Evolutionary conservation across 805 yeast species (phyloP), one percentile per base, ranked within the genome.

Genomic region (Tetrapisispora fleetii): DNA sequence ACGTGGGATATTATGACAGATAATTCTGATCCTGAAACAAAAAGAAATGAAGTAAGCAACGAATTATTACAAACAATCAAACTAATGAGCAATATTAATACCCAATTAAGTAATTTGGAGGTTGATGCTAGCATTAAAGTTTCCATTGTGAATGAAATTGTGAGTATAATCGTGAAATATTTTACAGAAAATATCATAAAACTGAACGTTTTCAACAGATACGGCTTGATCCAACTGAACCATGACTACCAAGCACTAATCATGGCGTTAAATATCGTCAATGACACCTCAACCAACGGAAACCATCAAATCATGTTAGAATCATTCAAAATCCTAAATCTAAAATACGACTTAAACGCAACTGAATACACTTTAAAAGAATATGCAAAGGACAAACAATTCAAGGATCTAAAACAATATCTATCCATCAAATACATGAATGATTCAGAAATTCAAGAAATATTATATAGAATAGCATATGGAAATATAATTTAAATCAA

Each of bases 371-470:
- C 55, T 1, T 49, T 57, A 2, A 51, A 60, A 13, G 50, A 52
- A 3, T 65, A 62, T 46, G 63, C 62, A 40, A 68, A 70, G 13
- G 57, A 58, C 18, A 51, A 65, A 7, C 54, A 63, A 2, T 70
- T 59, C 46, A 40, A 37, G 1, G 60, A 53, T 9, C 38, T 70
- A 24, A 66, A 56, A 50, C 44, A 53, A 2, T 45, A 47, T 10
- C 41, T 58, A 21, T 37, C 47, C 1, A 43, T 68, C 5, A 46
- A 46, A 8, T 51, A 52, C 37, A 49, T 69, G 35, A 52, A 47
- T 22, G 67, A 69, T 48, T 54, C 62, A 16, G 72, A 68, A 40
- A 58, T 70, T 10, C 60, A 67, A 45, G 73, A 70, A 54, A 65
- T 67, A 18, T 51, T 70, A 45, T 59, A 65, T 44, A 63, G 73